Base-by-base conservation (phyloP, 805 yeast species). In the Candida sakaeoensis region DNA sequence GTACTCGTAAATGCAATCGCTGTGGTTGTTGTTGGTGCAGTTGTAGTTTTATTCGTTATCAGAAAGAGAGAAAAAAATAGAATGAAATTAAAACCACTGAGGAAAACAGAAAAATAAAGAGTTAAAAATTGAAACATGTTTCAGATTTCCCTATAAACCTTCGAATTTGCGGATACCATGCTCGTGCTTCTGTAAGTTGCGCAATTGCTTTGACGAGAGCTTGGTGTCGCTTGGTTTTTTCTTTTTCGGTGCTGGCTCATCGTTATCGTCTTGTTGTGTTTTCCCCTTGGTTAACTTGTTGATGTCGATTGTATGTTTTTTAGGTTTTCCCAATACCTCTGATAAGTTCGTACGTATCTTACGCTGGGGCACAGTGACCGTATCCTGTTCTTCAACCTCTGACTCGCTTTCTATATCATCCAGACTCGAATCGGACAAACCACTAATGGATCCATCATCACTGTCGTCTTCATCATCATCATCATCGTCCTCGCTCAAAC, bases 81-180 rank as follows among this genome's bases (percentile, higher is more conserved):
- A n/a, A 19, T 19, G 16, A 13, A 9, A 28, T 5, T 6, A 13
- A 12, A 28, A 14, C 12, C 8, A 8, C 10, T 23, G 25, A 23
- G 25, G 25, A n/a, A n/a, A n/a, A n/a, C n/a, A n/a, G n/a, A n/a
- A n/a, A n/a, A n/a, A n/a, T n/a, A n/a, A n/a, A n/a, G n/a, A n/a
- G n/a, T n/a, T n/a, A n/a, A 12, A 23, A 23, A 23, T 23, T 23
- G 26, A 12, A 23, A 8, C 12, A 8, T 10, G 15, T 26, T 26
- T 13, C n/a, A 6, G 8, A 26, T 13, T 13, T 15, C 14, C 9
- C 42, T 54, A 80, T 37, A 80, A 58, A 42, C 72, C 89, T 7
- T 80, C 88, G 51, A 83, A 83, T 48, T 64, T 76, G 30, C 73
- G 65, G 38, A 82, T 81, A 0, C 87, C 87, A 47, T 80, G 85